A percentile compares a stretch with the other conserved stretches of the same genome.
Conservation (phyloP, 352 stramenopile species). For the Pythium dissimile region DNA sequence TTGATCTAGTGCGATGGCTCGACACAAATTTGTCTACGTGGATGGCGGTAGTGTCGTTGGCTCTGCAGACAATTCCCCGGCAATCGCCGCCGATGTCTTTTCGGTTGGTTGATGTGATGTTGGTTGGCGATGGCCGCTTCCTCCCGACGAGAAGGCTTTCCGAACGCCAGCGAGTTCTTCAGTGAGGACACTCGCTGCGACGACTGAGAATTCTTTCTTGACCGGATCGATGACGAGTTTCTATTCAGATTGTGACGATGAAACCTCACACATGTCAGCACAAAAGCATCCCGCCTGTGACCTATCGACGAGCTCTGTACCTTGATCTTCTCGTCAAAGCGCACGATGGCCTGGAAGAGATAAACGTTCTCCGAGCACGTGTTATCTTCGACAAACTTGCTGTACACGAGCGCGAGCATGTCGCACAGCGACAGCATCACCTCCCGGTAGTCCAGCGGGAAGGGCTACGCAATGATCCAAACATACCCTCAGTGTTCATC, state of each 20-base stretch:
- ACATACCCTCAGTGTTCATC: neutral
- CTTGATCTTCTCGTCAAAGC: slow-evolving; percentile 83
- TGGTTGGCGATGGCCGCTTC: neutral
- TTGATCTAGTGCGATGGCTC: too few relatives aligned
- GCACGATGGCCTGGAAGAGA: slow-evolving; percentile 74
- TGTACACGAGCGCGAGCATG: slow-evolving; percentile 80
- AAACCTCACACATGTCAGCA: neutral
- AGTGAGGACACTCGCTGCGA: slow-evolving; percentile 49
- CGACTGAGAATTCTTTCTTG: slow-evolving; percentile 74
- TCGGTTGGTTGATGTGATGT: neutral
- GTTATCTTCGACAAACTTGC: slow-evolving; percentile 74
- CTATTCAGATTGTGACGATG: slow-evolving; percentile 22
- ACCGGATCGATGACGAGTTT: slow-evolving; percentile 84
- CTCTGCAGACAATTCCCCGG: too few relatives aligned
- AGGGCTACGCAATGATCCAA: slow-evolving; percentile 39
- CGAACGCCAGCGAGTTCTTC: slow-evolving; percentile 60
- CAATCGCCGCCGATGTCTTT: too few relatives aligned
- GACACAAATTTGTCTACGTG: too few relatives aligned
- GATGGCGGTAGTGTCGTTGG: too few relatives aligned
- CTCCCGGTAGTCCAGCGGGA: slow-evolving; percentile 78
- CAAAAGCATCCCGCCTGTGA: too few relatives aligned
- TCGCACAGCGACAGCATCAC: slow-evolving; percentile 79
- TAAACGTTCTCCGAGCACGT: slow-evolving; percentile 68
- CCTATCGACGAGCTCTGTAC: slow-evolving; percentile 26
- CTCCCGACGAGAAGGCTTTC: slow-evolving; percentile 39